Percentiles rank a stretch among this genome's conserved stretches.
Evolutionary conservation across 352 stramenopile genomes (phyloP).

Genomic region (Bremia lactucae): DNA sequence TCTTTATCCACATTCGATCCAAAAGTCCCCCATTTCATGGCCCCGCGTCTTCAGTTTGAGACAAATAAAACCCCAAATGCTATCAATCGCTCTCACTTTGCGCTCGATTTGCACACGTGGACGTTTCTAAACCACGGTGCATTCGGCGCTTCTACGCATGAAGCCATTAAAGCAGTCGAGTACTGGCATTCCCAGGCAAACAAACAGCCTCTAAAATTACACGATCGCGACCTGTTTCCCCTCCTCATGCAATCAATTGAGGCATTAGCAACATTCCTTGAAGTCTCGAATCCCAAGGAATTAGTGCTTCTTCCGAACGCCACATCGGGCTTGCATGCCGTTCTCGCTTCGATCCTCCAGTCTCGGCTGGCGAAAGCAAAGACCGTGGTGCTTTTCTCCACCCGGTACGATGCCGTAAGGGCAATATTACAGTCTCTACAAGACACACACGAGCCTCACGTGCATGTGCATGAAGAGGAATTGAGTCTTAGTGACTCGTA

Average conservation of each 20-base stretch:
- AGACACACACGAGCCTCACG: neutral
- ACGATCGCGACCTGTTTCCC: slow-evolving; percentile 88
- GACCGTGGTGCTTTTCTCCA: slow-evolving; percentile 65
- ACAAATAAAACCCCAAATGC: slow-evolving; percentile 14
- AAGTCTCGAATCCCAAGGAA: slow-evolving; percentile 32
- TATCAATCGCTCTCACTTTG: slow-evolving; percentile 31
- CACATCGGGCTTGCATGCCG: slow-evolving; percentile 83
- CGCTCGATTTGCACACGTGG: slow-evolving; percentile 53
- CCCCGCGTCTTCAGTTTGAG: slow-evolving; percentile 9
- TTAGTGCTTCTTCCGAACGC: slow-evolving; percentile 84
- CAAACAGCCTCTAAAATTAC: slow-evolving; percentile 84
- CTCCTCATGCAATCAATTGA: slow-evolving; percentile 76
- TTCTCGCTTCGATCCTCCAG: slow-evolving; percentile 43
- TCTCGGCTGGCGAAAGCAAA: slow-evolving; percentile 11
- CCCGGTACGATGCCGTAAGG: slow-evolving; percentile 87
- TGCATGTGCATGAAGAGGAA: slow-evolving; percentile 46
- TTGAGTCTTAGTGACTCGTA: slow-evolving; percentile 54
- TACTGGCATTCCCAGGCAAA: slow-evolving; percentile 79
- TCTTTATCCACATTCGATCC: no score
- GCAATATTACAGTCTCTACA: slow-evolving; percentile 79
- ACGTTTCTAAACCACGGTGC: slow-evolving; percentile 93
- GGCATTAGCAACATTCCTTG: slow-evolving; percentile 60
- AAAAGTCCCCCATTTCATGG: no score
- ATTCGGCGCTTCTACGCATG: slow-evolving; percentile 75
- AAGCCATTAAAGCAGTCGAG: slow-evolving; percentile 50